Base-by-base conservation (phyloP, 306 rosid species). In the Trifolium dubium region DNA sequence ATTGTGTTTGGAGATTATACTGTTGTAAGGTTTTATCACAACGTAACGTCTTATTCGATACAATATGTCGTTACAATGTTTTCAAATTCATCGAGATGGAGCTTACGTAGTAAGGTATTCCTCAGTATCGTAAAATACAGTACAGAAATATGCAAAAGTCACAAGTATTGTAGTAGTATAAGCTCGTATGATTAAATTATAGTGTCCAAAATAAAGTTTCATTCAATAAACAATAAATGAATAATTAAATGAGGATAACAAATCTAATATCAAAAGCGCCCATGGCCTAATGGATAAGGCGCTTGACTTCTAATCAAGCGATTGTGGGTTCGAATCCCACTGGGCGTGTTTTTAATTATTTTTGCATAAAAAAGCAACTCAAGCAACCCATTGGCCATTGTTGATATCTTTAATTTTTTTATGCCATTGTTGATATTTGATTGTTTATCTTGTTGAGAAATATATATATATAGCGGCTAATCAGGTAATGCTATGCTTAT, bases 311-410 rank as follows among this genome's bases (percentile, higher is more conserved):
- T 66, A 66, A 82, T 84, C 91, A 82, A 53, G 87, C 87, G 88
- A 88, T 83, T 85, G 90, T 82, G 88, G 87, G 89, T 86, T 88
- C 87, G 89, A 86, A 85, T 88, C 90, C 90, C 93, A 86, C 87
- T 82, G 89, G 93, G 90, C 92, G 90, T 88, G 92, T 3, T 0
- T 34, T n/a, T 60, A 5, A 0, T 0, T 60, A 2, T 15, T 53
- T 7, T 18, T 19, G 35, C 5, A 32, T 2, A 32, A 23, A 23
- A 23, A 23, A 23, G 23, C 23, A 23, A 23, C 23, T 23, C 23
- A 23, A 23, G 1, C 23, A 23, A 23, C 23, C 23, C 23, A 23
- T 23, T 23, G 23, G 23, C 23, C 23, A 23, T 23, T 23, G 23
- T 23, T 23, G 23, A 23, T 23, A 23, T 23, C 23, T 23, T 23